Percentiles rank a stretch among this genome's conserved stretches.
phyloP scores from a whole-genome alignment of 169 alveolate genomes.

The Eimeria praecox region DNA sequence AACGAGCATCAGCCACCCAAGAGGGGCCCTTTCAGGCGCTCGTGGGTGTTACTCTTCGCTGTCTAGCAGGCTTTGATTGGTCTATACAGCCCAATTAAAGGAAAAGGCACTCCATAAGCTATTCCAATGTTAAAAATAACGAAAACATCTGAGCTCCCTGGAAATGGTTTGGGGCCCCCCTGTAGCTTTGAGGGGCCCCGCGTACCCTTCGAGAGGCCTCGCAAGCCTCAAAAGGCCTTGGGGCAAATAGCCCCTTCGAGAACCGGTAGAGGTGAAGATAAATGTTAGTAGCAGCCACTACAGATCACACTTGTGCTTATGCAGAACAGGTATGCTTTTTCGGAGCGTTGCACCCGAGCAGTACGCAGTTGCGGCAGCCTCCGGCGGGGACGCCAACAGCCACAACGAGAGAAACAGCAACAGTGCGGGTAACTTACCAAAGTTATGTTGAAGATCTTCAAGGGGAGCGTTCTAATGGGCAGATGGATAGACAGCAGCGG shows the following conservation, averaged over 20 bases:
- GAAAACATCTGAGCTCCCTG: not conserved
- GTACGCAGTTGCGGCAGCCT: not conserved
- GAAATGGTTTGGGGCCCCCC: not conserved
- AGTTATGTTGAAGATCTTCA: not conserved
- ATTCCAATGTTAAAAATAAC: not conserved
- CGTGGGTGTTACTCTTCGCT: not conserved
- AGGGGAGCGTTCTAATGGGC: constrained; percentile 39
- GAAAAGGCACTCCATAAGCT: not conserved
- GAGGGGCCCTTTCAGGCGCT: not conserved
- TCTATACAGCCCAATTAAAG: not conserved
- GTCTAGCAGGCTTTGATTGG: not conserved
- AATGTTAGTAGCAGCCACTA: too few species aligned
- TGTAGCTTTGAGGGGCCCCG: constrained; percentile 11
- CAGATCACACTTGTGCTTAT: too few species aligned
- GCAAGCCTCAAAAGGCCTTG: not conserved
- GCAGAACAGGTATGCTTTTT: not conserved
- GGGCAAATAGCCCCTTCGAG: too few species aligned
- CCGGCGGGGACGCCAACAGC: not conserved
- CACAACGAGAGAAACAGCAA: not conserved
- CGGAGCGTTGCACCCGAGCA: not conserved
- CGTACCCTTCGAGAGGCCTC: not conserved
- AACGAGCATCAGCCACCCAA: not conserved
- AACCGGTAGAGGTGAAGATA: too few species aligned
- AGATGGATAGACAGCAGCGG: constrained; percentile 73
- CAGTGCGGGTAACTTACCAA: not conserved